These are phyloP conservation scores for Macroventuria anomochaeta DNA, from an alignment of 2,329 filamentous ascomycete genomes.

Conservation along the genomic window DNA sequence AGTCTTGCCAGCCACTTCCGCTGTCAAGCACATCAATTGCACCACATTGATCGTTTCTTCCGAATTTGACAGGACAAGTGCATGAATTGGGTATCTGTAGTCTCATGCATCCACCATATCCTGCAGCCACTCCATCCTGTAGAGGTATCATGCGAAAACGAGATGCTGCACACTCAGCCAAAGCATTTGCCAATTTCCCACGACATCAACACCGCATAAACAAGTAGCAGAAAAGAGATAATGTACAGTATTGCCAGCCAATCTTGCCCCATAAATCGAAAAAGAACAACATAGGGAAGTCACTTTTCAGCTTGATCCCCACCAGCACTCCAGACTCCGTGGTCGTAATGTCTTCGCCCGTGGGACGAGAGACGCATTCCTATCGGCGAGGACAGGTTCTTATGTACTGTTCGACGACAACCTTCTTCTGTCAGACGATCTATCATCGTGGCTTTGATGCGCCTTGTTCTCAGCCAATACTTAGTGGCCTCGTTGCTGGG, in stretches of 20 bases:
- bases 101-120: slow-evolving; percentile 8
- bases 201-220: slow-evolving; percentile 1
- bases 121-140: slow-evolving; percentile 14
- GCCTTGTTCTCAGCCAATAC: neutral
- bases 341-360: slow-evolving; percentile 12
- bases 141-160: slow-evolving; percentile 23
- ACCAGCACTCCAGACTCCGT: slow-evolving; percentile 7
- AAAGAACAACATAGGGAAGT: slow-evolving; percentile 1
- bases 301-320: slow-evolving; percentile 1
- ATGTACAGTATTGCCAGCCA: slow-evolving; percentile 13
- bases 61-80: slow-evolving; percentile 1
- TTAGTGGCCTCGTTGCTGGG: neutral
- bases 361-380: slow-evolving; percentile 11
- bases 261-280: slow-evolving; percentile 2
- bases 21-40: too few species aligned
- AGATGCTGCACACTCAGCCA: slow-evolving; percentile 11
- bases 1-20: neutral
- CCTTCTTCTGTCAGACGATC: neutral
- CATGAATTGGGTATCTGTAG: slow-evolving; percentile 17
- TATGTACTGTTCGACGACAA: slow-evolving; percentile 9
- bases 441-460: neutral
- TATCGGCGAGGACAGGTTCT: neutral
- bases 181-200: slow-evolving; percentile 17
- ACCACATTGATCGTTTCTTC: neutral
- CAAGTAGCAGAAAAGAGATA: slow-evolving; percentile 3